A percentile compares a stretch with the other conserved stretches of the same genome.
Conservation (phyloP, 805 yeast species). For the Priceomyces haplophilus region DNA sequence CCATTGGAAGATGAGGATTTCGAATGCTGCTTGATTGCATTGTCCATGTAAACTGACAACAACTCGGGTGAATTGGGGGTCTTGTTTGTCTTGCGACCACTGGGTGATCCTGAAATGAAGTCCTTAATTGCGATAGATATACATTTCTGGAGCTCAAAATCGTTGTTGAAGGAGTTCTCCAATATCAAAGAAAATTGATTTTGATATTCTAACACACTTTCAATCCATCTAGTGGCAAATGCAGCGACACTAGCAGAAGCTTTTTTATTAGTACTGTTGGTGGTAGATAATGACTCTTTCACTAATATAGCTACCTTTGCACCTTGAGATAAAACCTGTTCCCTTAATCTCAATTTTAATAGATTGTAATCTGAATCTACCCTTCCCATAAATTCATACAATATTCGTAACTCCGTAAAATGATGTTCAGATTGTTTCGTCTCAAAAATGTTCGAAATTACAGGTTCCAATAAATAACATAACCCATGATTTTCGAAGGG, state of each 20-base stretch:
- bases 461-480: constrained; percentile 51
- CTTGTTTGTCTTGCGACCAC: constrained; percentile 41
- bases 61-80: constrained; percentile 36
- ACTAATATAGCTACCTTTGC: constrained; percentile 26
- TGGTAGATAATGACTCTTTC: constrained; percentile 10
- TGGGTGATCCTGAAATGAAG: constrained; percentile 47
- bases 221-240: constrained; percentile 69
- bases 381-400: constrained; percentile 50
- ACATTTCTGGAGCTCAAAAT: constrained; percentile 49
- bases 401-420: constrained; percentile 40
- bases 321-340: constrained; percentile 49
- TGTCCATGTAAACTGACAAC: constrained; percentile 40
- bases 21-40: constrained; percentile 33
- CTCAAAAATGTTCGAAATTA: constrained; percentile 20
- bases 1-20: constrained; percentile 19
- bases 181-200: constrained; percentile 49
- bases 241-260: constrained; percentile 32
- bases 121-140: constrained; percentile 61
- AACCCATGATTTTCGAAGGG: constrained; percentile 56
- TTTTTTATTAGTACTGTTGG: constrained; percentile 10
- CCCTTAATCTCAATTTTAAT: constrained; percentile 46
- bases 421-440: constrained; percentile 16
- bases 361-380: constrained; percentile 53
- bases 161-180: constrained; percentile 46
- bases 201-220: constrained; percentile 50